Conservation (phyloP, 1,139 yeast genomes). For the Geotrichum restrictum region DNA sequence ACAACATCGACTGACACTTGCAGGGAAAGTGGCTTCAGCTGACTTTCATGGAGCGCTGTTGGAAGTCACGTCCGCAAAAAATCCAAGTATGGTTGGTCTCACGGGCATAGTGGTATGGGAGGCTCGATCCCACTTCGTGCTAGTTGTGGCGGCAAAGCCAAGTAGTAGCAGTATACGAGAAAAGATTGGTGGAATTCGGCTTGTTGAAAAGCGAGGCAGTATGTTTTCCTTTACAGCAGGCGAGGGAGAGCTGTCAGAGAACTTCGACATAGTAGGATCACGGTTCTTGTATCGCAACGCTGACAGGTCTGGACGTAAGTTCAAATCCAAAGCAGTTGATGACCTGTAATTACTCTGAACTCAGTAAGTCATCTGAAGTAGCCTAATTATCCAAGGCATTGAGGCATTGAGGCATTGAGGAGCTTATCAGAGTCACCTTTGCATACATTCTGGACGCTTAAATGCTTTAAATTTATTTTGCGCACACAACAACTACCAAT, state of each 20-base stretch:
- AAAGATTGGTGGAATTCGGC: conserved; percentile 24
- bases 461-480: too few relatives aligned
- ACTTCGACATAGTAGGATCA: conserved; percentile 73
- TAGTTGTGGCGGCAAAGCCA: conserved; percentile 51
- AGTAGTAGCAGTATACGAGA: conserved; percentile 37
- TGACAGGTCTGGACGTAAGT: conserved; percentile 82
- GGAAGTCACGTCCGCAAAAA: conserved; percentile 55
- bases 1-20: conserved; percentile 21
- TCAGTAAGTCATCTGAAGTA: too few relatives aligned
- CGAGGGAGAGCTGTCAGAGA: conserved; percentile 24
- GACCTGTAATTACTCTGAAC: conserved; percentile 41
- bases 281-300: conserved; percentile 71
- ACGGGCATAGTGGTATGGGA: conserved; percentile 86
- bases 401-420: background rate
- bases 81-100: conserved; percentile 57
- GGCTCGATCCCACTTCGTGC: conserved; percentile 67
- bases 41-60: conserved; percentile 79
- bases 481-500: too few relatives aligned
- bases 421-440: too few relatives aligned
- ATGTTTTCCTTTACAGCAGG: conserved; percentile 52
- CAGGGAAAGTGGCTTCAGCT: conserved; percentile 61
- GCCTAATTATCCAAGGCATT: too few relatives aligned
- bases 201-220: conserved; percentile 56
- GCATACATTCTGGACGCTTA: background rate
- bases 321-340: conserved; percentile 71